These are phyloP conservation scores for Xylaria palmicola DNA, from an alignment of 495 filamentous ascomycete species.

Conservation along the genomic window DNA sequence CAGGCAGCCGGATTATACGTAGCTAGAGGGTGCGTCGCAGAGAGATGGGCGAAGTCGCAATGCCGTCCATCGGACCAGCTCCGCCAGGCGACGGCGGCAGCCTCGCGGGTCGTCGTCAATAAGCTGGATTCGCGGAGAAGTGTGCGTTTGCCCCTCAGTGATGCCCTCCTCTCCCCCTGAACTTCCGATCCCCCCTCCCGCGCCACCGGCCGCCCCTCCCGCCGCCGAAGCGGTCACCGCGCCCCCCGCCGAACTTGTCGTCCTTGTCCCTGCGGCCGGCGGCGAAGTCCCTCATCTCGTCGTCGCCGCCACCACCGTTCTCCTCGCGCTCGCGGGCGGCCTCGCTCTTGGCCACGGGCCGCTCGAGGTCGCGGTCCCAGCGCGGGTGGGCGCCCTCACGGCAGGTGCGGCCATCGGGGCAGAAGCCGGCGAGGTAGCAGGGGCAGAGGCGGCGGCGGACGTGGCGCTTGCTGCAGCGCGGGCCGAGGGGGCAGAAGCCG, in stretches of 20 bases:
- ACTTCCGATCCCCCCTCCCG: conserved; percentile 35
- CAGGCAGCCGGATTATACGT: not conserved
- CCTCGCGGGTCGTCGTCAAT: too few relatives aligned
- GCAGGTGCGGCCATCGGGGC: conserved; percentile 78
- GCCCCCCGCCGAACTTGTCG: conserved; percentile 41
- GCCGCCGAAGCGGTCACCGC: conserved; percentile 21
- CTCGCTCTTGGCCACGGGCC: conserved; percentile 65
- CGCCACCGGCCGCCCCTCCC: conserved; percentile 34
- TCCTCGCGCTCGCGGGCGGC: conserved; percentile 52
- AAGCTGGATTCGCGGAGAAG: too few relatives aligned
- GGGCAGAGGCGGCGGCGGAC: conserved; percentile 71
- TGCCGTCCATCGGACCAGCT: not conserved
- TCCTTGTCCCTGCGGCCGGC: conserved; percentile 46
- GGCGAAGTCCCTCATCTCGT: conserved; percentile 49
- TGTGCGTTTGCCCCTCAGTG: too few relatives aligned
- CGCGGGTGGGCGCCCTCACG: conserved; percentile 76
- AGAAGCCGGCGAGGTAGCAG: conserved; percentile 94
- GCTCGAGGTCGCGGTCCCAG: conserved; percentile 73
- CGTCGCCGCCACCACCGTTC: conserved; percentile 53
- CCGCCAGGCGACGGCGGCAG: too few relatives aligned
- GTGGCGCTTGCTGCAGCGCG: conserved; percentile 82
- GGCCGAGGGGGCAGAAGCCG: conserved; percentile 92
- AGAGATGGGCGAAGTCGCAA: not conserved
- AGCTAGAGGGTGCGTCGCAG: not conserved
- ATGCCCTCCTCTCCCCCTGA: conserved; percentile 33